Percentiles rank a stretch among this genome's conserved stretches.
phyloP scores from a whole-genome alignment of 768 basidiomycete genomes.

The Termitomyces sp. region DNA sequence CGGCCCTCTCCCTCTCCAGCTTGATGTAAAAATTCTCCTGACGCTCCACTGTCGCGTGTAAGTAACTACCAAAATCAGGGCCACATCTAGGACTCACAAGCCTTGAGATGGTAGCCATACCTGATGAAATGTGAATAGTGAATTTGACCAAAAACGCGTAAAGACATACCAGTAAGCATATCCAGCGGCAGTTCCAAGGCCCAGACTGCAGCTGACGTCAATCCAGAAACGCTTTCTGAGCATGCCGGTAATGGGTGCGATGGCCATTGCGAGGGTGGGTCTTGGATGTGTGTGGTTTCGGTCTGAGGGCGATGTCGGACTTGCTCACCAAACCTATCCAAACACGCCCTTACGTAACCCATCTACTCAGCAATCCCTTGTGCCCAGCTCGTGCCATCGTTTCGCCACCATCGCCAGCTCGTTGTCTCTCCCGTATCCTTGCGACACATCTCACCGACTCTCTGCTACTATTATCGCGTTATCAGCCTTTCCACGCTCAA shows the following conservation, averaged over 20 bases:
- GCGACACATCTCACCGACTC: conserved; percentile 17
- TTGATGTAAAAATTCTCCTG: conserved; percentile 87
- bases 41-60: conserved; percentile 52
- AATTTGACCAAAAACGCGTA: background rate
- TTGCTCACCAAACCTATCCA: conserved; percentile 13
- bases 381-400: conserved; percentile 19
- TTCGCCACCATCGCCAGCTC: conserved; percentile 19
- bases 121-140: conserved; percentile 35
- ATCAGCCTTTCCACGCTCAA: conserved; percentile 20
- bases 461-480: conserved; percentile 14
- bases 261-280: conserved; percentile 50
- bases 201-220: conserved; percentile 70
- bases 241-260: conserved; percentile 90
- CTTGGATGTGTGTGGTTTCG: conserved; percentile 18
- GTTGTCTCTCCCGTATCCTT: conserved; percentile 13
- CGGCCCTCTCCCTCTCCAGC: conserved; percentile 60
- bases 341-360: conserved; percentile 19
- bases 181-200: conserved; percentile 68
- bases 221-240: conserved; percentile 92
- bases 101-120: conserved; percentile 79
- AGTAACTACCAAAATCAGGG: background rate
- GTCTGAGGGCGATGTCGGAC: conserved; percentile 35
- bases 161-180: conserved; percentile 79
- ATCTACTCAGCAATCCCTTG: conserved; percentile 18
- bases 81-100: conserved; percentile 44